Percentiles rank a stretch among this genome's conserved stretches.
Conservation (phyloP, 202 grass and related monocot genomes). For the Alloteropsis angusta region DNA sequence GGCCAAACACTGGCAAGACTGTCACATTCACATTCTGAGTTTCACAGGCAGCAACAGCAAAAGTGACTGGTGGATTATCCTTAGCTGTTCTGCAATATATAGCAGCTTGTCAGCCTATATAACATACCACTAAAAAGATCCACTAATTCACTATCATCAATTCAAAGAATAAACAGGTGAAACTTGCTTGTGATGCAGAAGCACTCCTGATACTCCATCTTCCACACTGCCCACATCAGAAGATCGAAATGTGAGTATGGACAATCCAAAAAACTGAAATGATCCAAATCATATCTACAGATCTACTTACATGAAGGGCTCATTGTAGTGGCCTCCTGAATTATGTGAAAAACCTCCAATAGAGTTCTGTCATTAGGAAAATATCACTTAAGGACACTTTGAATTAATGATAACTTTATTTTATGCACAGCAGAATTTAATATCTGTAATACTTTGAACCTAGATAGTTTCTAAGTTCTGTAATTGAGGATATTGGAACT, state of each 20-base stretch:
- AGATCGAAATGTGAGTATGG: slow-evolving; percentile 27
- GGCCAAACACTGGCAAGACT: slow-evolving; percentile 83
- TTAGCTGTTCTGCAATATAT: slow-evolving; percentile 76
- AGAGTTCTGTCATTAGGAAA: slow-evolving; percentile 63
- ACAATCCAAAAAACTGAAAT: not conserved
- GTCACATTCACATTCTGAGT: slow-evolving; percentile 97
- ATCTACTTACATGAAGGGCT: slow-evolving; percentile 85
- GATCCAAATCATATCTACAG: not conserved
- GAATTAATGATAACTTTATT: not conserved
- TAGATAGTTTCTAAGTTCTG: not conserved
- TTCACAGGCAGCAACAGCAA: slow-evolving; percentile 89
- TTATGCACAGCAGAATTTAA: not conserved
- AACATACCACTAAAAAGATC: not conserved
- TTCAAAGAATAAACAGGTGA: not conserved
- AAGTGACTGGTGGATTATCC: slow-evolving; percentile 96
- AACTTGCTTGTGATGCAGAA: slow-evolving; percentile 98
- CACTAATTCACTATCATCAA: not conserved
- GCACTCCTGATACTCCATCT: slow-evolving; percentile 92
- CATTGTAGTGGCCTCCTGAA: slow-evolving; percentile 87
- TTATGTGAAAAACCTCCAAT: slow-evolving; percentile 97
- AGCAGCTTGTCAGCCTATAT: slow-evolving; percentile 8
- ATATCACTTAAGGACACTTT: slow-evolving; percentile 12
- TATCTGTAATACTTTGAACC: not conserved
- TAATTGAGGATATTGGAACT: not conserved
- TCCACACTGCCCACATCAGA: slow-evolving; percentile 52